phyloP scores from a whole-genome alignment of 2,329 filamentous ascomycete species.

The Aspergillus aculeatus region DNA sequence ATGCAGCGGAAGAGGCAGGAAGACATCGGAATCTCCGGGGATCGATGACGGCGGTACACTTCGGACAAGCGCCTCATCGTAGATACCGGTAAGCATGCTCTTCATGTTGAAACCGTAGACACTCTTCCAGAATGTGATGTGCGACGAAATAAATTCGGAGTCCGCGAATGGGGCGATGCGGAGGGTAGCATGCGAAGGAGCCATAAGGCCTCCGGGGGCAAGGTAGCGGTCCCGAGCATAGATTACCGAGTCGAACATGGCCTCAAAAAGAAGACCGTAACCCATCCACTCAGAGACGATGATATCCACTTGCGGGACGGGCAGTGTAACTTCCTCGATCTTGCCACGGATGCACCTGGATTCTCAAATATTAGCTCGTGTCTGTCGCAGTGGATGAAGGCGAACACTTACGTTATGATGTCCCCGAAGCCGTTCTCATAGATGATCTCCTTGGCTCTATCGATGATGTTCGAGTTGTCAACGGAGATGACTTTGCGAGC shows the following conservation, averaged over 20 bases:
- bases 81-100: conserved; percentile 79
- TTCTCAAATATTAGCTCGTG: conserved; percentile 9
- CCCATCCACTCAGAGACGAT: conserved; percentile 99
- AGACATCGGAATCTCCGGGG: conserved; percentile 58
- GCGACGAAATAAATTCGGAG: conserved; percentile 71
- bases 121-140: conserved; percentile 81
- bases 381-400: background rate
- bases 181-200: conserved; percentile 80
- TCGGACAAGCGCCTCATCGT: conserved; percentile 77
- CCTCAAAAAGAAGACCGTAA: conserved; percentile 88
- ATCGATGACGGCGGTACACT: conserved; percentile 61
- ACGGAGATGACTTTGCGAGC: conserved; percentile 85
- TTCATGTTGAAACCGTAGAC: conserved; percentile 96
- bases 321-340: conserved; percentile 80
- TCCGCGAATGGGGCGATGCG: conserved; percentile 80
- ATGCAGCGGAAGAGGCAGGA: conserved; percentile 76
- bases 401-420: conserved; percentile 59
- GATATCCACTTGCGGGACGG: conserved; percentile 80
- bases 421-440: conserved; percentile 74
- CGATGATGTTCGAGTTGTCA: conserved; percentile 86
- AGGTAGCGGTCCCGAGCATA: conserved; percentile 87
- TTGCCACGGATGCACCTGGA: conserved; percentile 70
- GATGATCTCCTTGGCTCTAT: conserved; percentile 81
- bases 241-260: conserved; percentile 91
- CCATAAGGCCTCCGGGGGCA: conserved; percentile 73